Conservation (phyloP, 75 land plant species). For the Pinus tabuliformis region DNA sequence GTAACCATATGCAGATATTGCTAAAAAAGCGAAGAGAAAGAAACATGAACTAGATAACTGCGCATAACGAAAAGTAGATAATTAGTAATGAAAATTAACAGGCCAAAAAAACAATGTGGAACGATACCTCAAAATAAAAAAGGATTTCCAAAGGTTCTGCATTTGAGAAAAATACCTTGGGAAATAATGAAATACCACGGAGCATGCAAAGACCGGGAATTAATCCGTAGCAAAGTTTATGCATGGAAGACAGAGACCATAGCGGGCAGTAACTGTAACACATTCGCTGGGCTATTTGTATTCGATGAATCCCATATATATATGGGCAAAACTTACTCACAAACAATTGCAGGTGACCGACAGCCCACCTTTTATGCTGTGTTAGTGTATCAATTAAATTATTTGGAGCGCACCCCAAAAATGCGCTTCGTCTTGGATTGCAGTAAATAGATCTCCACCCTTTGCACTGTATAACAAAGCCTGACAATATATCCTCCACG, state of each 20-base stretch:
- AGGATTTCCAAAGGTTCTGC: too few species aligned
- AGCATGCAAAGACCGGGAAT: conserved; percentile 31
- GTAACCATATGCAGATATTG: too few species aligned
- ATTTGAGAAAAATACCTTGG: conserved; percentile 26
- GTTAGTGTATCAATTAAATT: conserved; percentile 16
- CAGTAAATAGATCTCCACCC: conserved; percentile 33
- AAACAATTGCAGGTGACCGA: conserved; percentile 19
- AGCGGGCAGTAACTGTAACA: conserved; percentile 6
- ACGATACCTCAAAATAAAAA: background rate
- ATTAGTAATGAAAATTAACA: background rate
- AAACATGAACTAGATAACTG: conserved; percentile 31
- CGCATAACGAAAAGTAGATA: background rate
- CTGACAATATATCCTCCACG: conserved; percentile 31
- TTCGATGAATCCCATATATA: conserved; percentile 1
- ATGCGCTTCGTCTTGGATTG: conserved; percentile 20
- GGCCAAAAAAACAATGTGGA: too few species aligned
- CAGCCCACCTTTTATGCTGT: conserved; percentile 28
- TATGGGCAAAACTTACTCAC: conserved; percentile 25
- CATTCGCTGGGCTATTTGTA: conserved; percentile 10
- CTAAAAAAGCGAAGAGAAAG: background rate
- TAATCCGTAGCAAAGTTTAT: conserved; percentile 19
- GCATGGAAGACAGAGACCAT: conserved; percentile 4
- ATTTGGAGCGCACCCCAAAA: conserved; percentile 16
- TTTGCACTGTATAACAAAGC: conserved; percentile 28
- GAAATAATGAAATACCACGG: conserved; percentile 23